Conservation (phyloP, 2,329 filamentous ascomycete species). For the Hirsutella thompsonii region DNA sequence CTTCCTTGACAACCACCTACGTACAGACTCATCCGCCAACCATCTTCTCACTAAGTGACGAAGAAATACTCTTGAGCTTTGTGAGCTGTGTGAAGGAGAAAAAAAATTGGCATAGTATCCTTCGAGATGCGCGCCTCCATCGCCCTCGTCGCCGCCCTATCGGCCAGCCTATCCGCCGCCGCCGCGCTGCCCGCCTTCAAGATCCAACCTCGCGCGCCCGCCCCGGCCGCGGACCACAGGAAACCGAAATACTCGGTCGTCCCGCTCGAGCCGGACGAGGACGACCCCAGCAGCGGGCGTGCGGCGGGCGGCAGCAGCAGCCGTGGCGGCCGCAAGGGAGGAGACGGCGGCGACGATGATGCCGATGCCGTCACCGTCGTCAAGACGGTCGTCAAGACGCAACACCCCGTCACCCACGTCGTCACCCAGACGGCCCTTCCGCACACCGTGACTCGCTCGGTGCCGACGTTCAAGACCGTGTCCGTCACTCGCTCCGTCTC, state of each 20-base stretch:
- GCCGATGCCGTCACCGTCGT: constrained; percentile 16
- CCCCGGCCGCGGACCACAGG: constrained; percentile 7
- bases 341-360: constrained; percentile 7
- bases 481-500: constrained; percentile 4
- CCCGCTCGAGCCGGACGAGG: constrained; percentile 20
- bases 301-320: too few relatives aligned
- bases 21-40: background rate
- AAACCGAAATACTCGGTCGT: constrained; percentile 25
- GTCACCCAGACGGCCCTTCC: constrained; percentile 14
- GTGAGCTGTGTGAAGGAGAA: background rate
- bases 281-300: constrained; percentile 7
- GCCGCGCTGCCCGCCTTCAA: constrained; percentile 15
- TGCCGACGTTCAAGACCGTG: constrained; percentile 8
- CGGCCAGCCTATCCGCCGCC: constrained; percentile 12
- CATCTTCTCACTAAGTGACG: too few relatives aligned
- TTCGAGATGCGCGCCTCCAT: constrained; percentile 18
- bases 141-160: constrained; percentile 16
- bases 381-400: constrained; percentile 18
- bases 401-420: constrained; percentile 13
- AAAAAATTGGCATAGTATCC: background rate
- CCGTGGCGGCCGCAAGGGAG: too few relatives aligned
- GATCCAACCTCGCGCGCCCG: constrained; percentile 12
- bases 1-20: background rate
- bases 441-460: constrained; percentile 14
- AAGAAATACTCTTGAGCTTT: too few relatives aligned